phyloP scores from a whole-genome alignment of 2,329 filamentous ascomycete genomes.

The Epicoccum nigrum region DNA sequence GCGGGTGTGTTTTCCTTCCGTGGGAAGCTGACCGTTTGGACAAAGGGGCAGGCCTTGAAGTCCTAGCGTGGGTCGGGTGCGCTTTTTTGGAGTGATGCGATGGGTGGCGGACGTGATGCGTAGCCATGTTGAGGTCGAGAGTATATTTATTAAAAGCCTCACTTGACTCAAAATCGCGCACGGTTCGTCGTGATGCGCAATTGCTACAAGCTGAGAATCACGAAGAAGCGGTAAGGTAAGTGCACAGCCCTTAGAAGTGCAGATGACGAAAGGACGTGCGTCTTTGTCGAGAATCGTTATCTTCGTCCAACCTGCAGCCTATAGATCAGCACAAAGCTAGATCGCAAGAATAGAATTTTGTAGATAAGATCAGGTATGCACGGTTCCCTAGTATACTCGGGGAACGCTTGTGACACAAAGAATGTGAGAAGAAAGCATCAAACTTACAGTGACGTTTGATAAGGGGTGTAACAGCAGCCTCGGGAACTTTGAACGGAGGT shows the following conservation, averaged over 20 bases:
- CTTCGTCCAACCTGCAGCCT: constrained; percentile 34
- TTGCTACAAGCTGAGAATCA: constrained; percentile 36
- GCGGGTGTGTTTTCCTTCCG: constrained; percentile 36
- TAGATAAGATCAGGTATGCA: constrained; percentile 18
- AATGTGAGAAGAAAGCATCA: constrained; percentile 20
- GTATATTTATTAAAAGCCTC: constrained; percentile 45
- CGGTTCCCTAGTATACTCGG: constrained; percentile 13
- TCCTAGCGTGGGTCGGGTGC: constrained; percentile 42
- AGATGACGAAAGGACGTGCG: constrained; percentile 43
- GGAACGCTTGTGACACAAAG: constrained; percentile 18
- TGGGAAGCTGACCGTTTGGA: constrained; percentile 43
- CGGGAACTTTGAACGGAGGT: constrained; percentile 23
- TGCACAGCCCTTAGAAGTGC: constrained; percentile 40
- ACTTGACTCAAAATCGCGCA: constrained; percentile 35
- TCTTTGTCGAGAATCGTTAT: constrained; percentile 47
- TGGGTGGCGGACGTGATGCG: constrained; percentile 43
- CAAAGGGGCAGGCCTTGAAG: constrained; percentile 40
- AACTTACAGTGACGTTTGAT: constrained; percentile 32
- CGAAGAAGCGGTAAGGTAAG: constrained; percentile 49
- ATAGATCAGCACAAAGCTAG: constrained; percentile 44
- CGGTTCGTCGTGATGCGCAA: constrained; percentile 35
- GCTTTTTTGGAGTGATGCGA: constrained; percentile 46
- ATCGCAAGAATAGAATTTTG: constrained; percentile 22
- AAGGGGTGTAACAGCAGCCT: constrained; percentile 30
- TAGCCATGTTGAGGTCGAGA: constrained; percentile 40